Conservation (phyloP, 73 alveolate species). For the Urostyla sp. region DNA sequence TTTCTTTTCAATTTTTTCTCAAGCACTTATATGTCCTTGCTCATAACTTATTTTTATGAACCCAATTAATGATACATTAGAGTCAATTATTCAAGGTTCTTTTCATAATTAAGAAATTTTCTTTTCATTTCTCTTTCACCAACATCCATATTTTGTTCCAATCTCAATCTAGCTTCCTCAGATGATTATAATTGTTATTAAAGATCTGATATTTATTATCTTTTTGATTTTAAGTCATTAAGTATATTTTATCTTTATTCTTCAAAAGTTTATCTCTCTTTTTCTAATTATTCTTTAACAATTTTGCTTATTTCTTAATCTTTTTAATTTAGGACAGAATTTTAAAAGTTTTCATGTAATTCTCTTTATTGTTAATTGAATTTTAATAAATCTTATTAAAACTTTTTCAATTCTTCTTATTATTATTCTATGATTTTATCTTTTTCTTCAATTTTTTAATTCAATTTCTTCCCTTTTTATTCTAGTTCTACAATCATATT, state of each 20-base stretch:
- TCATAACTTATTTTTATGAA: constrained; percentile 84
- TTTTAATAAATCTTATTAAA: background rate
- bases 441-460: background rate
- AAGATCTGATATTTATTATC: constrained; percentile 26
- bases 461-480: background rate
- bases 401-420: background rate
- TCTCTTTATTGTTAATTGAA: background rate
- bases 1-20: constrained; percentile 76
- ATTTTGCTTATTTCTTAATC: constrained; percentile 15
- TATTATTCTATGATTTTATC: constrained; percentile 1
- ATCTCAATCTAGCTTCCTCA: constrained; percentile 27
- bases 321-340: background rate
- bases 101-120: constrained; percentile 82
- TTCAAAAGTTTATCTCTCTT: constrained; percentile 57
- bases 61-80: constrained; percentile 91
- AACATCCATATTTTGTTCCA: constrained; percentile 32
- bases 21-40: constrained; percentile 76
- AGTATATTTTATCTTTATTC: constrained; percentile 29
- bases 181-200: constrained; percentile 5
- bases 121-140: constrained; percentile 77
- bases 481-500: too few relatives aligned
- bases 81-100: constrained; percentile 85
- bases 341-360: background rate
- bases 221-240: constrained; percentile 3
- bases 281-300: constrained; percentile 25